Percentiles rank a stretch among this genome's conserved stretches.
phyloP scores from a whole-genome alignment of 169 alveolate genomes.

The Theileria equi region DNA sequence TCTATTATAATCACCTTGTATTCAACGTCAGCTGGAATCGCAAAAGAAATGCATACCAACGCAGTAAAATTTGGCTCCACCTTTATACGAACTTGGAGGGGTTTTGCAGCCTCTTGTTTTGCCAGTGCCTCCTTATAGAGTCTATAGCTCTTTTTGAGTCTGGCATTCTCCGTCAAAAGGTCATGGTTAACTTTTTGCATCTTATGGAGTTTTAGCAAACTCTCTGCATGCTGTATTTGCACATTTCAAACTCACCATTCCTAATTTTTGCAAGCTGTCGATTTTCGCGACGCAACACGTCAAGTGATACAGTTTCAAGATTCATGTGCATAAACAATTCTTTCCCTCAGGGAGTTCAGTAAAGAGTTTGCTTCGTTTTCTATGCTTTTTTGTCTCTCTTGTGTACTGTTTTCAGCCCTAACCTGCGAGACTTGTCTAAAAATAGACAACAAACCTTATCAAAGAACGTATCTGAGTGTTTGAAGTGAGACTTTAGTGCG shows the following conservation, averaged over 20 bases:
- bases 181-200: conserved; percentile 50
- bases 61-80: conserved; percentile 13
- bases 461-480: conserved; percentile 12
- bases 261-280: conserved; percentile 18
- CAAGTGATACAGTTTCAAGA: conserved; percentile 33
- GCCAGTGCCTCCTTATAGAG: background rate
- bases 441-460: background rate
- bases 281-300: conserved; percentile 21
- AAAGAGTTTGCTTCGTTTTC: conserved; percentile 19
- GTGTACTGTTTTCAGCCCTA: conserved; percentile 5
- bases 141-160: conserved; percentile 29
- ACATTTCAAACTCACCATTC: background rate
- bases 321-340: conserved; percentile 35
- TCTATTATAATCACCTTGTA: conserved; percentile 43
- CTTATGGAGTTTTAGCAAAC: conserved; percentile 35
- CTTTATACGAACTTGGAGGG: conserved; percentile 8
- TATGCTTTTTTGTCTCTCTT: conserved; percentile 9
- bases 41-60: conserved; percentile 1
- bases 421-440: conserved; percentile 7
- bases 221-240: background rate
- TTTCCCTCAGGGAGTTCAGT: conserved; percentile 28
- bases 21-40: conserved; percentile 23
- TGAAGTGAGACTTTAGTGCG: conserved; percentile 5
- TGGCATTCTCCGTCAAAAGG: conserved; percentile 32
- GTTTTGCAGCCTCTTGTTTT: too few species aligned